These are phyloP conservation scores for Mycena latifolia DNA, from an alignment of 768 basidiomycete species.

Conservation along the genomic window DNA sequence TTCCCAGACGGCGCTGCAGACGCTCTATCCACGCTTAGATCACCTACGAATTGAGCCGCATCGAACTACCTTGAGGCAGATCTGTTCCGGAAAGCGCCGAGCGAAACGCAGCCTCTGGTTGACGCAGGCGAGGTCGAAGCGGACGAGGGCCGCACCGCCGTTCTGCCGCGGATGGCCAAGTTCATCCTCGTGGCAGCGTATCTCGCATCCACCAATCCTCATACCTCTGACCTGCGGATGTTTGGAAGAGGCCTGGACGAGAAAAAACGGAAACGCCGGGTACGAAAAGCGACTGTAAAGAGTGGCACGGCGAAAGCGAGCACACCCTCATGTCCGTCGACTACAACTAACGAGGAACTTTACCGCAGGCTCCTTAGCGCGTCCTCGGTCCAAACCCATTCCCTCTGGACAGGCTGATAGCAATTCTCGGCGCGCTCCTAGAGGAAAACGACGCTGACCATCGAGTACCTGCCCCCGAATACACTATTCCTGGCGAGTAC, in stretches of 20 bases:
- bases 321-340: neutral
- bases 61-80: slow-evolving; percentile 61
- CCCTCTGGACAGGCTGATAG: slow-evolving; percentile 82
- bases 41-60: slow-evolving; percentile 74
- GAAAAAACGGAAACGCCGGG: slow-evolving; percentile 66
- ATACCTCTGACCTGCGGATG: slow-evolving; percentile 84
- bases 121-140: slow-evolving; percentile 42
- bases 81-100: slow-evolving; percentile 49
- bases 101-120: slow-evolving; percentile 32
- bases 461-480: slow-evolving; percentile 59
- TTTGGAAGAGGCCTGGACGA: slow-evolving; percentile 83
- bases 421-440: slow-evolving; percentile 81
- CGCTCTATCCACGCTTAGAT: slow-evolving; percentile 76
- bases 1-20: slow-evolving; percentile 71
- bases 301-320: slow-evolving; percentile 61
- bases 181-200: slow-evolving; percentile 84
- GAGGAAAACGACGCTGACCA: slow-evolving; percentile 77
- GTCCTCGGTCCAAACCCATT: slow-evolving; percentile 85
- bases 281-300: slow-evolving; percentile 50
- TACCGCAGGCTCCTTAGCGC: slow-evolving; percentile 74
- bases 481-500: slow-evolving; percentile 73
- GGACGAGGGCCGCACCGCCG: slow-evolving; percentile 42
- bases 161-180: slow-evolving; percentile 76
- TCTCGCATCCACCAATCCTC: slow-evolving; percentile 87
- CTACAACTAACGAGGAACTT: neutral